A percentile compares a stretch with the other conserved stretches of the same genome.
These are phyloP conservation scores for Macrocybe gigantea DNA, from an alignment of 768 basidiomycete species.

Conservation along the genomic window DNA sequence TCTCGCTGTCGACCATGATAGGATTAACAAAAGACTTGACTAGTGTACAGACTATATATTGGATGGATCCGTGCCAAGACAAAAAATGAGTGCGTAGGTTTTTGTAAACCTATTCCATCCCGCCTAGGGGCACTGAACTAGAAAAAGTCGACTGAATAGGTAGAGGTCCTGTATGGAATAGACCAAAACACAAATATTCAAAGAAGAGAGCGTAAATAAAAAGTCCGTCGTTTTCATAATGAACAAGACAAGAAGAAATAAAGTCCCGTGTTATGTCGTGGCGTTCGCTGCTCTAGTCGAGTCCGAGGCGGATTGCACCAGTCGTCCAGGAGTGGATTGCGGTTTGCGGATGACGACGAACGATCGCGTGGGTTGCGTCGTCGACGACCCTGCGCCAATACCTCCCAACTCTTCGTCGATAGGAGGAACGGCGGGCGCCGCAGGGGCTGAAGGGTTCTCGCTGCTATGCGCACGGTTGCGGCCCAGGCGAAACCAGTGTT, in stretches of 20 bases:
- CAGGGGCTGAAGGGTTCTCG: constrained; percentile 33
- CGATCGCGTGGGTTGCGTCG: constrained; percentile 40
- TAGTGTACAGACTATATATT: constrained; percentile 4
- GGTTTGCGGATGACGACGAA: constrained; percentile 71
- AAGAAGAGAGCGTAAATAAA: background rate
- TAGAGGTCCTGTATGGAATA: background rate
- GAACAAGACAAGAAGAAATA: constrained; percentile 1
- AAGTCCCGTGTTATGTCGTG: too few species aligned
- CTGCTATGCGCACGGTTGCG: constrained; percentile 57
- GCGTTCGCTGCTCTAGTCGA: constrained; percentile 3
- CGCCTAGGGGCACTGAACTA: too few species aligned
- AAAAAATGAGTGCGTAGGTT: background rate
- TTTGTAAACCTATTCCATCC: background rate
- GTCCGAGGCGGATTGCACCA: constrained; percentile 9
- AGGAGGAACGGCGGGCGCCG: constrained; percentile 14
- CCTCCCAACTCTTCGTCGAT: constrained; percentile 31
- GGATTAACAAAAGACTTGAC: background rate
- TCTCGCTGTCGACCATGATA: background rate
- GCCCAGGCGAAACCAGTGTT: constrained; percentile 64
- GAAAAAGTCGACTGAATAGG: too few species aligned
- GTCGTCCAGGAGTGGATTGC: constrained; percentile 28
- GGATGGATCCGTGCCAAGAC: background rate
- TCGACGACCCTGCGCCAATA: constrained; percentile 13
- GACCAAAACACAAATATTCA: background rate
- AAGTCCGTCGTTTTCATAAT: background rate